These are phyloP conservation scores for Colletotrichum agaves DNA, from an alignment of 2,329 filamentous ascomycete genomes.

Conservation along the genomic window DNA sequence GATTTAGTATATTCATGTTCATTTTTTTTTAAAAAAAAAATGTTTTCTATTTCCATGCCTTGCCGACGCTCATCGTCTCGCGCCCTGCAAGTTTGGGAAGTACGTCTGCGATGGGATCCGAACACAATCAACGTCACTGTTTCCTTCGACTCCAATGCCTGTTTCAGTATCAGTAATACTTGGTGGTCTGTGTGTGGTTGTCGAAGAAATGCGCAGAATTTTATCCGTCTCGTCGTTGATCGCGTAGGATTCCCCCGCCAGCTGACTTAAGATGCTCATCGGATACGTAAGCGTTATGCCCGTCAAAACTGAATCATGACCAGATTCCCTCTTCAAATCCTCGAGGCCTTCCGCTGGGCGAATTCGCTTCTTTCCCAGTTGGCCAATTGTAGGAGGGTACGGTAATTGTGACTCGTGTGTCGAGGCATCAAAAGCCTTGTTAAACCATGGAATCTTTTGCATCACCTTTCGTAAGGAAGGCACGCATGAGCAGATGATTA, in stretches of 20 bases:
- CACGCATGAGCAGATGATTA: constrained; percentile 46
- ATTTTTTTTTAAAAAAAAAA: no score
- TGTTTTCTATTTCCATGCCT: background rate
- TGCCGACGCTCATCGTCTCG: background rate
- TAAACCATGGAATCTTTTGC: constrained; percentile 42
- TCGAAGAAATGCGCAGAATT: background rate
- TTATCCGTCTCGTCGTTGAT: background rate
- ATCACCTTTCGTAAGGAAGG: constrained; percentile 44
- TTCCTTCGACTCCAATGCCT: background rate
- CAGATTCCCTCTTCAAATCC: background rate
- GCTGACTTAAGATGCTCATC: constrained; percentile 1
- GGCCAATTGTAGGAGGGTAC: constrained; percentile 9
- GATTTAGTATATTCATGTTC: no score
- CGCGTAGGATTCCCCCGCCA: background rate
- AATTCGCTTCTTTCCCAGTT: background rate
- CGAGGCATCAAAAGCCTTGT: constrained; percentile 41
- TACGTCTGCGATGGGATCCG: background rate
- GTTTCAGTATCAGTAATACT: background rate
- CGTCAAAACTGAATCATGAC: background rate
- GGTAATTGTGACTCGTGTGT: background rate
- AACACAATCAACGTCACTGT: background rate
- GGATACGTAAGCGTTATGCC: constrained; percentile 4
- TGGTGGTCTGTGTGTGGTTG: no score
- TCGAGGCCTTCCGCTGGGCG: background rate
- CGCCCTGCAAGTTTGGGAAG: background rate